Evolutionary conservation across 2,329 filamentous ascomycete species (phyloP).

Genomic region (Dactylellina drechsleri): DNA sequence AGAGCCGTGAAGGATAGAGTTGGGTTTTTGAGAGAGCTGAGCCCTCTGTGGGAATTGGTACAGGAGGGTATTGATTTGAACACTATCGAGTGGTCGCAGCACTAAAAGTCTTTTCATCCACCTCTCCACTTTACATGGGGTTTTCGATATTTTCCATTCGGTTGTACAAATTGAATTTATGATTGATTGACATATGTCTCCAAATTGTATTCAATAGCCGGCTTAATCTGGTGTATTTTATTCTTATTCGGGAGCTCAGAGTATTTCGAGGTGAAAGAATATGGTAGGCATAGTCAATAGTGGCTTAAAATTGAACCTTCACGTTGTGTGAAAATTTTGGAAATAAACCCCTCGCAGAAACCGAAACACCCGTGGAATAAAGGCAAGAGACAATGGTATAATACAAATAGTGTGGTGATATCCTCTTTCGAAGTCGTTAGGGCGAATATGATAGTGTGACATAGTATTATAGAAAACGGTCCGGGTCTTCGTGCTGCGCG

Average conservation of each 20-base stretch:
- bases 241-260: neutral
- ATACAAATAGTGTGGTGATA: constrained; percentile 46
- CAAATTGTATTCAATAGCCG: neutral
- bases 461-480: neutral
- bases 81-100: constrained; percentile 98
- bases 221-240: neutral
- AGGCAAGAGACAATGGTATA: constrained; percentile 14
- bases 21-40: constrained; percentile 90
- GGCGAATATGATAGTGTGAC: neutral
- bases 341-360: neutral
- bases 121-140: neutral
- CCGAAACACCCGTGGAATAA: neutral
- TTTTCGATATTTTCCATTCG: constrained; percentile 13
- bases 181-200: constrained; percentile 1
- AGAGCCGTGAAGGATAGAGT: constrained; percentile 93
- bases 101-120: constrained; percentile 65
- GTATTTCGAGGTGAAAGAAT: neutral
- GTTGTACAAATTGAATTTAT: constrained; percentile 34
- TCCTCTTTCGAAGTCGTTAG: constrained; percentile 6
- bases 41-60: constrained; percentile 95
- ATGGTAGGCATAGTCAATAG: too few relatives aligned
- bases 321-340: too few relatives aligned
- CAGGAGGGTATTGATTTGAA: constrained; percentile 95
- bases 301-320: too few relatives aligned
- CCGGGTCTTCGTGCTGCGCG: too few relatives aligned